Conservation (phyloP, 768 basidiomycete species). For the Lenzites betulinus region DNA sequence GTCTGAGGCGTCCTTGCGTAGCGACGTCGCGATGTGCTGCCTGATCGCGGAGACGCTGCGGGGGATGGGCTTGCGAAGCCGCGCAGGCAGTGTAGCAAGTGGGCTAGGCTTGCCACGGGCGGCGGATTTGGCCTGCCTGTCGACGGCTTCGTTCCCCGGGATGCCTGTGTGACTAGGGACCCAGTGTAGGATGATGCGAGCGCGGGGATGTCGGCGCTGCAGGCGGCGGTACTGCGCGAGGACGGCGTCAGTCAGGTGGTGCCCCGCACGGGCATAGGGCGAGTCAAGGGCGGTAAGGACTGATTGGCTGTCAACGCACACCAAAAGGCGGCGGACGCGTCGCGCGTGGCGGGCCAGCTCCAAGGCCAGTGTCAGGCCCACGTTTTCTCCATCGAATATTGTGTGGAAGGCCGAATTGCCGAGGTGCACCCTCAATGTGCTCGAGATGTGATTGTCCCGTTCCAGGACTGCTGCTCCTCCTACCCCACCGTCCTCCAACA, state of each 20-base stretch:
- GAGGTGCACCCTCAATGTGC: background rate
- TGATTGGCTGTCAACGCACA: background rate
- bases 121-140: conserved; percentile 1
- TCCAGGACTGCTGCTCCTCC: background rate
- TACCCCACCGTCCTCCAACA: background rate
- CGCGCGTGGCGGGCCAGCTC: background rate
- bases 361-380: background rate
- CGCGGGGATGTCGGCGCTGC: background rate
- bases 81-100: background rate
- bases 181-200: background rate
- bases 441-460: background rate
- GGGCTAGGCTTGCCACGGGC: conserved; percentile 4
- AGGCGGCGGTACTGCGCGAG: background rate
- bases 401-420: background rate
- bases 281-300: background rate
- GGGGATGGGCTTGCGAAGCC: background rate
- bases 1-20: background rate
- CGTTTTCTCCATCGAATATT: background rate
- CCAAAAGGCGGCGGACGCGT: background rate
- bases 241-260: conserved; percentile 8
- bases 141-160: conserved; percentile 1
- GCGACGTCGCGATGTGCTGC: background rate
- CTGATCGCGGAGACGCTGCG: background rate
- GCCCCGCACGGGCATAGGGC: background rate
- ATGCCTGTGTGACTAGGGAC: conserved; percentile 7